Percentiles rank a stretch among this genome's conserved stretches.
These are phyloP conservation scores for Leccinum fibrillosum DNA, from an alignment of 768 basidiomycete species.

Conservation along the genomic window DNA sequence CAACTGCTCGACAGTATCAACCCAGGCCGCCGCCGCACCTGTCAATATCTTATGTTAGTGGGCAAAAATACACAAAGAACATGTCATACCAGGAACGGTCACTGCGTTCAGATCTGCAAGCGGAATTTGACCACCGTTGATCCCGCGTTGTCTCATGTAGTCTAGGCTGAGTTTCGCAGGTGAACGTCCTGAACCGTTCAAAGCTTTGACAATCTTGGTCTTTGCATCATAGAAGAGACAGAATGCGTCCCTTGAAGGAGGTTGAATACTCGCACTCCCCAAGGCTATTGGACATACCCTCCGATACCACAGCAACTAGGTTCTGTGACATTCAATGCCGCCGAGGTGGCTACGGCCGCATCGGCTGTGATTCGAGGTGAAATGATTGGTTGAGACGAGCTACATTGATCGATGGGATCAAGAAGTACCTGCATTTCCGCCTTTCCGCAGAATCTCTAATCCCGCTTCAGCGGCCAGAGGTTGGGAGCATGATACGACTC, in stretches of 20 bases:
- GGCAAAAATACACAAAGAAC: not conserved
- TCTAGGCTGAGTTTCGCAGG: slow-evolving; percentile 79
- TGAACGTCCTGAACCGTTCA: slow-evolving; percentile 91
- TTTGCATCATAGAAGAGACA: slow-evolving; percentile 90
- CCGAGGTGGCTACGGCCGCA: slow-evolving; percentile 91
- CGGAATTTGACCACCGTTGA: slow-evolving; percentile 69
- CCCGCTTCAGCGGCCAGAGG: slow-evolving; percentile 91
- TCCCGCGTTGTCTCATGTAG: slow-evolving; percentile 64
- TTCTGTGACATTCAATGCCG: slow-evolving; percentile 89
- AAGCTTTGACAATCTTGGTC: slow-evolving; percentile 75
- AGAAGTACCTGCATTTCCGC: slow-evolving; percentile 86
- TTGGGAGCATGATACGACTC: slow-evolving; percentile 85
- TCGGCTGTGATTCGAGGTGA: slow-evolving; percentile 52
- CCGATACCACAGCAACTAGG: slow-evolving; percentile 90
- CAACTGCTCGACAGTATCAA: slow-evolving; percentile 80
- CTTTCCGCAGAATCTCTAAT: slow-evolving; percentile 84
- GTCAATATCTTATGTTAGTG: slow-evolving; percentile 18
- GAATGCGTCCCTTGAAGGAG: slow-evolving; percentile 68
- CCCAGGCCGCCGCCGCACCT: slow-evolving; percentile 95
- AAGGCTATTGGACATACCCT: slow-evolving; percentile 47
- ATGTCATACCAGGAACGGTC: slow-evolving; percentile 67
- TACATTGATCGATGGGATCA: not conserved
- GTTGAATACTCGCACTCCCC: slow-evolving; percentile 10
- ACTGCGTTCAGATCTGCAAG: slow-evolving; percentile 82
- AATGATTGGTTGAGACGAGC: not conserved